Evolutionary conservation across 2,329 filamentous ascomycete genomes (phyloP).

Genomic region (Phoma sp.): DNA sequence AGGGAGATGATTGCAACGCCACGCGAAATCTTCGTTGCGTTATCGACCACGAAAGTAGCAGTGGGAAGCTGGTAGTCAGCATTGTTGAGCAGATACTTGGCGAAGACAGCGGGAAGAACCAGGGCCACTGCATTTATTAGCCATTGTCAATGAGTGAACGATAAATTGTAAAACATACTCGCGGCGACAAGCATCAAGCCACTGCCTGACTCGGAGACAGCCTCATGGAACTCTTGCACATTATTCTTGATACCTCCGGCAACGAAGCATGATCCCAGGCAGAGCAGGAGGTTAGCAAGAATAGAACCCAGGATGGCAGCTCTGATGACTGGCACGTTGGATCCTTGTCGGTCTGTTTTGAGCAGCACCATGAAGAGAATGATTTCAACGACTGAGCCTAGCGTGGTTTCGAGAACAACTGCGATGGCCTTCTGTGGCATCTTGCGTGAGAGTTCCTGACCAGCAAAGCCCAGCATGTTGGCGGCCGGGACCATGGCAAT

Average conservation of each 20-base stretch:
- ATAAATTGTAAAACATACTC: conserved; percentile 49
- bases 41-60: conserved; percentile 63
- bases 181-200: conserved; percentile 80
- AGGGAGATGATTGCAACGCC: conserved; percentile 75
- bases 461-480: conserved; percentile 77
- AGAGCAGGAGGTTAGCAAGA: conserved; percentile 80
- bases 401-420: conserved; percentile 64
- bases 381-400: conserved; percentile 81
- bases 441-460: conserved; percentile 75
- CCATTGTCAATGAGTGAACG: neutral
- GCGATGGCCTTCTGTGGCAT: conserved; percentile 73
- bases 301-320: conserved; percentile 86
- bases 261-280: conserved; percentile 81
- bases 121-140: conserved; percentile 52
- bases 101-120: conserved; percentile 62
- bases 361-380: conserved; percentile 83
- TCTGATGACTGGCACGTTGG: conserved; percentile 73
- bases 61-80: conserved; percentile 48
- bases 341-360: conserved; percentile 50
- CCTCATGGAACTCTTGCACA: conserved; percentile 75
- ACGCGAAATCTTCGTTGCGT: conserved; percentile 72
- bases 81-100: conserved; percentile 48
- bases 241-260: conserved; percentile 73
- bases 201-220: conserved; percentile 79
- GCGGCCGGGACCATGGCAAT: conserved; percentile 80